Percentiles rank a stretch among this genome's conserved stretches.
Evolutionary conservation across 208 protist genomes (phyloP).

Genomic region (Leishmania mexicana): DNA sequence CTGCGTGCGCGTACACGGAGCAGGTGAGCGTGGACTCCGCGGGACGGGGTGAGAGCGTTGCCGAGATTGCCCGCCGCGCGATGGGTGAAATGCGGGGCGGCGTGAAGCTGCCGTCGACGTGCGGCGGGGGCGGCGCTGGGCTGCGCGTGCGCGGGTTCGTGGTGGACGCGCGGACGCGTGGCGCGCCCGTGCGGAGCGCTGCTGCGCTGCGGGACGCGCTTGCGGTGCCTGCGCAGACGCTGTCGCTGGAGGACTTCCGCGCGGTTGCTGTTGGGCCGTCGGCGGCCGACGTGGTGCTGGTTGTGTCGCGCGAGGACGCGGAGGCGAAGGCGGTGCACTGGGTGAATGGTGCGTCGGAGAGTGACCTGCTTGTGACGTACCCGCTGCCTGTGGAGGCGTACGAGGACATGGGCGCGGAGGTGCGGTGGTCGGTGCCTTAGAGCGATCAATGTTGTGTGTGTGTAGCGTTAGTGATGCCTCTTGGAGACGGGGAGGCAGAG

Average conservation of each 20-base stretch:
- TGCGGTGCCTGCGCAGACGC: conserved; percentile 45
- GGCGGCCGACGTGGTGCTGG: conserved; percentile 27
- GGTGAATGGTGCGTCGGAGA: conserved; percentile 46
- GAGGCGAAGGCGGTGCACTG: conserved; percentile 45
- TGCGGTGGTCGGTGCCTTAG: conserved; percentile 22
- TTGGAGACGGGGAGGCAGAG: too few relatives aligned
- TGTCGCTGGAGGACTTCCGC: conserved; percentile 62
- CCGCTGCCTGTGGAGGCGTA: conserved; percentile 44
- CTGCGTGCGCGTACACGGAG: conserved; percentile 25
- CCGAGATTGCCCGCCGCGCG: neutral
- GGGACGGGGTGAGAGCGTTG: neutral
- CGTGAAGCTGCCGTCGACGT: conserved; percentile 25
- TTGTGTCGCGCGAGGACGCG: conserved; percentile 39
- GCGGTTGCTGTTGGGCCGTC: conserved; percentile 29
- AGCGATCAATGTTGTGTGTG: neutral
- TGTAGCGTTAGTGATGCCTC: too few relatives aligned
- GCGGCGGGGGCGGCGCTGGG: conserved; percentile 11
- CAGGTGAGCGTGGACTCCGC: neutral
- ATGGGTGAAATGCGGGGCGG: neutral
- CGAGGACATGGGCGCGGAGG: conserved; percentile 39
- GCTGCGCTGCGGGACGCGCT: conserved; percentile 19
- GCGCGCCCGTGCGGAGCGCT: conserved; percentile 1
- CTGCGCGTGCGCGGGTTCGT: conserved; percentile 37
- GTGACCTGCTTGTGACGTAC: conserved; percentile 52
- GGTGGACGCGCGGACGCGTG: conserved; percentile 30